Evolutionary conservation across 805 yeast genomes (phyloP).

Genomic region (Metschnikowia dekortorum): DNA sequence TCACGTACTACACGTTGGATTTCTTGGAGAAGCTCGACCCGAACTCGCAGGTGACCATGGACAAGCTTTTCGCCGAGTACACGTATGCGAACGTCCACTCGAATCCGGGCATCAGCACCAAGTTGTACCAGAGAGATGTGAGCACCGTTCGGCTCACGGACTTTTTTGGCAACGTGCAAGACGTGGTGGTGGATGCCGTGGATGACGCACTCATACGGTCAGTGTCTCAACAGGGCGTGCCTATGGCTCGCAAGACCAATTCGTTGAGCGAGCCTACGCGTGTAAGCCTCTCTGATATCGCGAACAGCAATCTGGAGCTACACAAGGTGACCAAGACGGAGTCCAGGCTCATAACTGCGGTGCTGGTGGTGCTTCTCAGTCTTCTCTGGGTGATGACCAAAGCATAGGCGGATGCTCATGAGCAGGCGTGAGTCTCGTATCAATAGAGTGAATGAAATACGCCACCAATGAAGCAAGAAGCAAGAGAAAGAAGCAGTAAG

Average conservation of each 20-base stretch:
- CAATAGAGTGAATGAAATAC: no score
- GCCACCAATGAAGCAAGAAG: no score
- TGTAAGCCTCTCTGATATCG: conserved; percentile 6
- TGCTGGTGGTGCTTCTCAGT: conserved; percentile 15
- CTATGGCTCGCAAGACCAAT: not conserved
- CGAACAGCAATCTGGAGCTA: conserved; percentile 8
- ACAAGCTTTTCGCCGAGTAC: conserved; percentile 80
- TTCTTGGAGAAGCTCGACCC: conserved; percentile 79
- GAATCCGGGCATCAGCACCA: conserved; percentile 88
- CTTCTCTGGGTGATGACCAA: conserved; percentile 16
- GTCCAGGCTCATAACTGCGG: conserved; percentile 12
- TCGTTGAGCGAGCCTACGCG: not conserved
- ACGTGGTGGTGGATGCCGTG: conserved; percentile 58
- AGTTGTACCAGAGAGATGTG: conserved; percentile 63
- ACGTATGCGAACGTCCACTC: conserved; percentile 85
- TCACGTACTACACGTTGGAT: conserved; percentile 87
- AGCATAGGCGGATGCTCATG: not conserved
- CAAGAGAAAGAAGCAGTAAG: no score
- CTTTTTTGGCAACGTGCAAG: conserved; percentile 90
- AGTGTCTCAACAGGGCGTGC: conserved; percentile 1
- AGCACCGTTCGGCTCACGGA: conserved; percentile 78
- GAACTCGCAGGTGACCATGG: conserved; percentile 68
- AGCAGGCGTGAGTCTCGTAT: no score
- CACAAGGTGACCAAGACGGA: conserved; percentile 15
- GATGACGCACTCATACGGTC: conserved; percentile 43